Conservation (phyloP, 2,329 filamentous ascomycete species). For the Hirsutella rhossiliensis region DNA sequence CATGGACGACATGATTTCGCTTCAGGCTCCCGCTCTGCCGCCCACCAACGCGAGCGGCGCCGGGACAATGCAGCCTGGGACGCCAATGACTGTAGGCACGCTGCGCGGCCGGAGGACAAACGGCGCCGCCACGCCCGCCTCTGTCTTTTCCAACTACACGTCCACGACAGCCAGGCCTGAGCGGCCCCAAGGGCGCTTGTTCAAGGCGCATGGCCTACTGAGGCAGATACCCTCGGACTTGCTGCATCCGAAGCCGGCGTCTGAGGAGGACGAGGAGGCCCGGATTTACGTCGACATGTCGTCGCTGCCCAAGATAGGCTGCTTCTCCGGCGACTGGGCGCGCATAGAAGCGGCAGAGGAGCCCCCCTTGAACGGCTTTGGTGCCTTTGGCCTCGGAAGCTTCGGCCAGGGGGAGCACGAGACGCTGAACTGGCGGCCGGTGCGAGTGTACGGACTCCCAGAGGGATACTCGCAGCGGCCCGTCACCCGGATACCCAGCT, state of each 20-base stretch:
- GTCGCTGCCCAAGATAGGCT: slow-evolving; percentile 78
- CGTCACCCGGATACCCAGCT: slow-evolving; percentile 47
- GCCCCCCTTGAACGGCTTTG: slow-evolving; percentile 55
- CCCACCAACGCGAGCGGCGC: slow-evolving; percentile 68
- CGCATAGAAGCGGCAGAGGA: slow-evolving; percentile 68
- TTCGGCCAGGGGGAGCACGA: slow-evolving; percentile 44
- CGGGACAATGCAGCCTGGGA: slow-evolving; percentile 69
- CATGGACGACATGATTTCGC: slow-evolving; percentile 84
- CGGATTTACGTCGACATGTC: slow-evolving; percentile 84
- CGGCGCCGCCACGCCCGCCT: slow-evolving; percentile 71
- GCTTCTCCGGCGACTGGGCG: slow-evolving; percentile 97
- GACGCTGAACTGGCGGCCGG: slow-evolving; percentile 61
- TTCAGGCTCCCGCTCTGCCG: slow-evolving; percentile 67
- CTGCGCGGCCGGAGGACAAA: slow-evolving; percentile 50
- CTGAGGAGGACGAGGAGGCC: slow-evolving; percentile 75
- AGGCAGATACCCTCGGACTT: slow-evolving; percentile 61
- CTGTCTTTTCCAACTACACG: slow-evolving; percentile 81
- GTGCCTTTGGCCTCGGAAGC: slow-evolving; percentile 54
- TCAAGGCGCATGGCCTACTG: slow-evolving; percentile 71
- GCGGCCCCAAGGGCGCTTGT: slow-evolving; percentile 62
- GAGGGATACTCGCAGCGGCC: slow-evolving; percentile 56
- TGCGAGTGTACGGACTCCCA: slow-evolving; percentile 78
- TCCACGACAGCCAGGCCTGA: slow-evolving; percentile 69
- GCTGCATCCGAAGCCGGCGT: slow-evolving; percentile 68
- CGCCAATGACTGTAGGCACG: slow-evolving; percentile 58